phyloP scores from a whole-genome alignment of 352 stramenopile species.

The Phytophthora pini region DNA sequence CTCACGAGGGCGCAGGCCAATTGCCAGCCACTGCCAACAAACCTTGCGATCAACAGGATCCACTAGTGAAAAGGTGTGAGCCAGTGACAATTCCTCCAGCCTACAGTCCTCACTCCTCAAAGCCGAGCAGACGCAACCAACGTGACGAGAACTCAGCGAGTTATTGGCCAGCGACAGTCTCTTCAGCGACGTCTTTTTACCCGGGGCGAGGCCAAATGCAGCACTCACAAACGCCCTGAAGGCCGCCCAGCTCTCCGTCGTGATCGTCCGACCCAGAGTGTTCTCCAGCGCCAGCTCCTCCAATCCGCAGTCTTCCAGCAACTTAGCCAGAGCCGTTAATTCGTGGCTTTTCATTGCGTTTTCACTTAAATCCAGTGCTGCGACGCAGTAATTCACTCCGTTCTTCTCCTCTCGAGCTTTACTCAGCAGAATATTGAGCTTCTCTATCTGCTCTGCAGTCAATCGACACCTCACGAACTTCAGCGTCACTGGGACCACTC shows the following conservation, averaged over 20 bases:
- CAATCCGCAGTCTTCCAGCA: constrained; percentile 22
- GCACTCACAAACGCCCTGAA: constrained; percentile 38
- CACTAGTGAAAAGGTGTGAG: constrained; percentile 33
- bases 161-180: constrained; percentile 43
- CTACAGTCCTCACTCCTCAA: constrained; percentile 21
- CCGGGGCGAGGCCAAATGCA: constrained; percentile 19
- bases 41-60: constrained; percentile 32
- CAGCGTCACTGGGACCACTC: constrained; percentile 30
- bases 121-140: constrained; percentile 43
- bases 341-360: constrained; percentile 31
- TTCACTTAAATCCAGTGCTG: constrained; percentile 40
- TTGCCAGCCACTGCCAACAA: constrained; percentile 43
- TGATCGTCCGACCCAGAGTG: constrained; percentile 18
- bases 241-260: constrained; percentile 29
- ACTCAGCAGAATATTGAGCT: constrained; percentile 23
- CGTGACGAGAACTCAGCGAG: constrained; percentile 34
- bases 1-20: constrained; percentile 27
- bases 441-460: constrained; percentile 23
- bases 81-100: constrained; percentile 38
- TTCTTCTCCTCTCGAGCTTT: not conserved
- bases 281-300: constrained; percentile 43
- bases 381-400: constrained; percentile 25
- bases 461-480: constrained; percentile 34
- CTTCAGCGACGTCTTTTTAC: constrained; percentile 17
- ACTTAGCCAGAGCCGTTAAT: constrained; percentile 25